Base-by-base conservation (phyloP, 306 rosid species). In the Prinsepia uniflora region DNA sequence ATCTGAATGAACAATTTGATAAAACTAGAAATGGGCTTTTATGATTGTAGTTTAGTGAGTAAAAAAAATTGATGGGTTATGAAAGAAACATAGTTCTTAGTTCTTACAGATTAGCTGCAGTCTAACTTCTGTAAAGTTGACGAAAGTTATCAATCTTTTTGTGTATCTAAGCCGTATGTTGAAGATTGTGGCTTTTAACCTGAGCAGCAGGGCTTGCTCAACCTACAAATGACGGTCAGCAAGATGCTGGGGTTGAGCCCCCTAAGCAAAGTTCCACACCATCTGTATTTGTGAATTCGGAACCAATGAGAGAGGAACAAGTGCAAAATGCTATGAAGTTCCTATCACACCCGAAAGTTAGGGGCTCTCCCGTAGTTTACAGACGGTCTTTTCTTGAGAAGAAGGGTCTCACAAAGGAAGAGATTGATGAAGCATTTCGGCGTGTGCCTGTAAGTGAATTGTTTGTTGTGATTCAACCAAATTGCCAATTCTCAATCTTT, bases 391-490 rank as follows among this genome's bases (percentile, higher is more conserved):
- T 94, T 83, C 81, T 94, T 57, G 97, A 94, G 80, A 87, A 84
- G 84, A 94, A 94, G 83, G 97, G 96, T 68, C 97, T 94, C 20
- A 84, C 99, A 3, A 94, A 85, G 81, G 99, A 94, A 76, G 99
- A 94, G 96, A 94, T 94, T 60, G 99, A 94, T 65, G 99, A 94
- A 81, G 96, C 99, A 39, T 94, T 94, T 80, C 91, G 58, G 41
- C 96, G 84, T 65, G 99, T 86, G 67, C 99, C 99, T 15, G 97
- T 94, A 76, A 82, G 96, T 77, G 44, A 79, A 54, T 50, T 47
- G 8, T 30, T 71, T 42, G 53, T 43, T 68, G 22, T 63, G 17
- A 40, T 53, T 22, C 34, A 30, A 64, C 15, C n/a, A 46, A 50
- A 48, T 75, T 55, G 8, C 63, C 42, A 43, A 20, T 22, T 64